Conservation (phyloP, 345 rosid species). For the Geranium brycei region DNA sequence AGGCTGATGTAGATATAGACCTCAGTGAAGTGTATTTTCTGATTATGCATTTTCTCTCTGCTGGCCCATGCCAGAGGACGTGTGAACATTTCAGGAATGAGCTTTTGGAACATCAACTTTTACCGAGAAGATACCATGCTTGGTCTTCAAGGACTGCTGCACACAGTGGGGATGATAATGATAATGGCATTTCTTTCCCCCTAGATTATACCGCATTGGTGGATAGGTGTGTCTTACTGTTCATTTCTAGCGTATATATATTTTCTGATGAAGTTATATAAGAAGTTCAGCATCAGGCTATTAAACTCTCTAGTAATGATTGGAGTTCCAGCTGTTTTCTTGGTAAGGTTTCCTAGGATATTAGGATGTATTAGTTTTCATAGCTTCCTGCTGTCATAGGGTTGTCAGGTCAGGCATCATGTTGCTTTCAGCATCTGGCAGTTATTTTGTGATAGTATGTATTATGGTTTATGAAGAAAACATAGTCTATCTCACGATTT, state of each 20-base stretch:
- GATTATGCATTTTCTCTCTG: constrained; percentile 80
- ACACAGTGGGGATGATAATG: constrained; percentile 34
- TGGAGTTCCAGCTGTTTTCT: no score
- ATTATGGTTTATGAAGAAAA: no score
- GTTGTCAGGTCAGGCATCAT: no score
- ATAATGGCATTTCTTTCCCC: constrained; percentile 73
- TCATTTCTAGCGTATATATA: neutral
- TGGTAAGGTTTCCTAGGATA: no score
- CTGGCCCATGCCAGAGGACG: constrained; percentile 68
- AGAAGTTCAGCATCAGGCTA: neutral
- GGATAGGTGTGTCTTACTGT: constrained; percentile 41
- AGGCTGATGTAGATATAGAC: constrained; percentile 47
- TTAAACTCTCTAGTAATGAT: no score
- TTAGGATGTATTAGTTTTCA: no score
- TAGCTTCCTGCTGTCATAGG: no score
- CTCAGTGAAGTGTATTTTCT: constrained; percentile 78
- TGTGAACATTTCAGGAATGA: constrained; percentile 49
- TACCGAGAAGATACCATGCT: constrained; percentile 93
- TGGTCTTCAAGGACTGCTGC: constrained; percentile 67
- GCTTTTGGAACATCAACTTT: constrained; percentile 68
- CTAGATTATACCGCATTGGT: constrained; percentile 48
- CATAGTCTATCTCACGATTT: no score
- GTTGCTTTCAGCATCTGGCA: no score
- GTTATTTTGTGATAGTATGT: no score
- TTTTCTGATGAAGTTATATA: constrained; percentile 1